Evolutionary conservation across 108 stramenopile species (phyloP), one percentile per base, ranked within the genome.

Genomic region (Phaeodactylum tricornutum): DNA sequence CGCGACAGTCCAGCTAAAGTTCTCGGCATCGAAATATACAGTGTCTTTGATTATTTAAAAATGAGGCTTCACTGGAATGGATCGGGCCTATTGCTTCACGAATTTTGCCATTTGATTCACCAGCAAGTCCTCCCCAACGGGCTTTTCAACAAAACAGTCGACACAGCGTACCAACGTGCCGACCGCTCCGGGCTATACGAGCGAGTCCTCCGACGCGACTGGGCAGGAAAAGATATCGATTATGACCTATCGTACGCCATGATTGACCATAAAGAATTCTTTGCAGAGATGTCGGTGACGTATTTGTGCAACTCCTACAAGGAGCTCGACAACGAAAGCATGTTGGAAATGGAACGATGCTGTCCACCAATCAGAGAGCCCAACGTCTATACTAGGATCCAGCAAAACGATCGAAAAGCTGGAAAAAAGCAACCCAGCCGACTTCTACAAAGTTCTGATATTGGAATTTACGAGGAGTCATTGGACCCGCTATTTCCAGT

Each of bases 21-120:
- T 6, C 47, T 51, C 23, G 66, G 74, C 1, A 78, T 90, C 53
- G 88, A 90, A 61, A 77, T 90, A 37, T 90, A 90, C 52, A 69
- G 75, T 53, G 65, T 74, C 38, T 42, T 43, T 28, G 78, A 83
- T 35, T 90, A 73, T 56, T 61, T 59, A 43, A 54, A 51, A 34
- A 85, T 79, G 78, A 57, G 88, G 9, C 53, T 67, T 49, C 88
- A 90, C 44, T 90, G 81, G 76, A 83, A 90, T 48, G 81, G 84
- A 11, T 66, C 70, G 44, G 88, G 88, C 1, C 57, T 90, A 14
- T 46, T 90, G n/a, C 56, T 85, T 4, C 88, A 90, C 43, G 88
- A 90, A 47, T 37, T 82, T 6, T 90, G 88, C 33, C 88, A 84
- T 70, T 48, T 90, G 17, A 74, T 90, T 29, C 88, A 90, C 57